Conservation (phyloP, 495 filamentous ascomycete genomes). For the Margaritispora aquatica region DNA sequence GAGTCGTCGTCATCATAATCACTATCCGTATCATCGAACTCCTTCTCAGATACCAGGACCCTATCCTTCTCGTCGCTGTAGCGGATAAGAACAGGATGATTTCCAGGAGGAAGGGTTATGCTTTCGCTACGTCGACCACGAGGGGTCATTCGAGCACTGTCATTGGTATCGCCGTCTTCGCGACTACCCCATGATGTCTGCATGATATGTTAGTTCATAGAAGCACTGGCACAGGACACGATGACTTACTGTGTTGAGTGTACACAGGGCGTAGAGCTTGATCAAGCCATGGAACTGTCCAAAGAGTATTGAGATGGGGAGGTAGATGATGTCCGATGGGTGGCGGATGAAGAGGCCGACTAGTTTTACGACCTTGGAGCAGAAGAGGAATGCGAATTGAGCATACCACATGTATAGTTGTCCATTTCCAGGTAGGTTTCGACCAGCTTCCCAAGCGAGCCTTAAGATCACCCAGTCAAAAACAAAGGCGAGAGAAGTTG, state of each 20-base stretch:
- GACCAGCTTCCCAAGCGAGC: conserved; percentile 41
- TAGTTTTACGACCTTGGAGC: conserved; percentile 73
- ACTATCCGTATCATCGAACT: no score
- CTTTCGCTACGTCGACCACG: conserved; percentile 41
- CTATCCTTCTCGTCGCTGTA: conserved; percentile 21
- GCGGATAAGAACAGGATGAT: conserved; percentile 21
- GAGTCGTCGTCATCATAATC: not conserved
- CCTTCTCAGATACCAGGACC: not conserved
- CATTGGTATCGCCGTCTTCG: conserved; percentile 58
- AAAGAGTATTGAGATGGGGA: conserved; percentile 71
- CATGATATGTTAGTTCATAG: conserved; percentile 6
- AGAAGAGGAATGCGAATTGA: conserved; percentile 56
- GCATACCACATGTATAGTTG: conserved; percentile 39
- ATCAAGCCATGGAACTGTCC: conserved; percentile 72
- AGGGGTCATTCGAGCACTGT: conserved; percentile 47
- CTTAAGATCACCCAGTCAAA: conserved; percentile 57
- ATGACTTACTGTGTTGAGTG: conserved; percentile 60
- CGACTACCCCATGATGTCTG: conserved; percentile 67
- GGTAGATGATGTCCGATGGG: conserved; percentile 58
- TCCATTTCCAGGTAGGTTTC: conserved; percentile 33
- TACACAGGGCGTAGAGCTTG: conserved; percentile 68
- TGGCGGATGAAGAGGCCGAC: conserved; percentile 66
- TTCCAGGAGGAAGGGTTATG: conserved; percentile 37
- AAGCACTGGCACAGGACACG: conserved; percentile 1
- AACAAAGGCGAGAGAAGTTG: conserved; percentile 62